A percentile compares a stretch with the other conserved stretches of the same genome.
These are phyloP conservation scores for Sarocladium strictum DNA, from an alignment of 2,329 filamentous ascomycete genomes.

Conservation along the genomic window DNA sequence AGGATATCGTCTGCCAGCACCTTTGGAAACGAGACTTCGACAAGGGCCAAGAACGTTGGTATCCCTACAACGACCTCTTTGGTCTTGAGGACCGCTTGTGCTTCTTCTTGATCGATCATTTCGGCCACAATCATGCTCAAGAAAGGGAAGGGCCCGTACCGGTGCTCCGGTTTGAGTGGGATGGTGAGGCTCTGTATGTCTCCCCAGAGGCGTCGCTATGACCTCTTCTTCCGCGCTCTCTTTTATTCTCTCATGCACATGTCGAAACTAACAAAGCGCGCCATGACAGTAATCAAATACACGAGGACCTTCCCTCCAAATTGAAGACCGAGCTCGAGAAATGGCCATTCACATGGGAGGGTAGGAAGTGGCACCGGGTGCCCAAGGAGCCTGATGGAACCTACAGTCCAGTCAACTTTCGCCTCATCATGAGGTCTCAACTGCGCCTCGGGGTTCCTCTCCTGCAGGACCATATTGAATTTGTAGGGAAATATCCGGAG, in stretches of 20 bases:
- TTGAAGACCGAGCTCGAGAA: not conserved
- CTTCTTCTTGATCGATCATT: not conserved
- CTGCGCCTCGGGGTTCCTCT: not conserved
- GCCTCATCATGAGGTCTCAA: not conserved
- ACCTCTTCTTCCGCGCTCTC: too few species aligned
- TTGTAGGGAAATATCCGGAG: not conserved
- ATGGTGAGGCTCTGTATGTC: not conserved
- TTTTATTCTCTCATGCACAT: not conserved
- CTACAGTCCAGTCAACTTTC: not conserved
- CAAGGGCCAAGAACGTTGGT: not conserved
- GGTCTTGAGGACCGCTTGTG: not conserved
- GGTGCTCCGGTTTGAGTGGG: not conserved
- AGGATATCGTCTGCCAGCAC: not conserved
- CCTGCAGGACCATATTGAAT: not conserved
- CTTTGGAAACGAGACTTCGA: constrained; percentile 4
- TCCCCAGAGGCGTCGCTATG: too few species aligned
- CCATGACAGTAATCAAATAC: not conserved
- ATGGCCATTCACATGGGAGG: constrained; percentile 5
- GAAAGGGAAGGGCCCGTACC: not conserved
- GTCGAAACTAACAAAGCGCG: not conserved
- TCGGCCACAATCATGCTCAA: not conserved
- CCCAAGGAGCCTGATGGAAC: constrained; percentile 1
- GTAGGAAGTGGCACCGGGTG: constrained; percentile 1
- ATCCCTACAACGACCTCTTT: not conserved
- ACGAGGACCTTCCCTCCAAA: not conserved